Evolutionary conservation across 2,329 filamentous ascomycete species (phyloP), one percentile per base, ranked within the genome.

Genomic region (Aspergillus sojae): DNA sequence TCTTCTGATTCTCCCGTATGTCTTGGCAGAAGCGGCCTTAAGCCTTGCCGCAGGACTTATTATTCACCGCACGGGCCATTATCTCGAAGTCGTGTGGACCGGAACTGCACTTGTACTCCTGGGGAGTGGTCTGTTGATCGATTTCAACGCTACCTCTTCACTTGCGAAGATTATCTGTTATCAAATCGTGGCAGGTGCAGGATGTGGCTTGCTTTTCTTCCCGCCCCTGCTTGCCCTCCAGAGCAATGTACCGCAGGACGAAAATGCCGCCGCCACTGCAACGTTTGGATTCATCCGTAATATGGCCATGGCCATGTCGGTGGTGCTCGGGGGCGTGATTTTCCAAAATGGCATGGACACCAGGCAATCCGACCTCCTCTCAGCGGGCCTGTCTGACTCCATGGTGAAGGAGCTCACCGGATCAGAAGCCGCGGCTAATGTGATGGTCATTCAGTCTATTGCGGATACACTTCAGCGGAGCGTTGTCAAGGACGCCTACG

Each of bases 301-400:
- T 68, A 80, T 93, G 6, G 89, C 88, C 16, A 91, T 88, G 0
- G 85, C 88, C 7, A 85, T 89, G 30, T 88, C 87, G 0, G 85
- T 93, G 59, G 90, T 92, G 3, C 82, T 93, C 45, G 91, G 91
- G 28, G 88, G 90, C n/a, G 90, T 93, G 52, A 84, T 94, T 43
- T 93, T 94, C 79, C 89, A 92, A 77, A 93, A 94, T 74, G 75
- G 34, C 58, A 77, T 77, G 75, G 50, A 58, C 52, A 45, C 57
- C 59, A 56, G 52, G 23, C 62, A 59, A 14, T 39, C 52, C 3
- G 32, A 32, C 10, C 89, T 41, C 84, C 87, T 16, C 84, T 89
- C 23, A 88, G 86, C 70, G 5, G 73, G 77, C 2, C 66, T 77
- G 46, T 71, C 64, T 45, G 68, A 58, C 43, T 71, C 43, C 9